These are phyloP conservation scores for Plasmodium vinckei DNA, from an alignment of 169 alveolate genomes.

Conservation along the genomic window DNA sequence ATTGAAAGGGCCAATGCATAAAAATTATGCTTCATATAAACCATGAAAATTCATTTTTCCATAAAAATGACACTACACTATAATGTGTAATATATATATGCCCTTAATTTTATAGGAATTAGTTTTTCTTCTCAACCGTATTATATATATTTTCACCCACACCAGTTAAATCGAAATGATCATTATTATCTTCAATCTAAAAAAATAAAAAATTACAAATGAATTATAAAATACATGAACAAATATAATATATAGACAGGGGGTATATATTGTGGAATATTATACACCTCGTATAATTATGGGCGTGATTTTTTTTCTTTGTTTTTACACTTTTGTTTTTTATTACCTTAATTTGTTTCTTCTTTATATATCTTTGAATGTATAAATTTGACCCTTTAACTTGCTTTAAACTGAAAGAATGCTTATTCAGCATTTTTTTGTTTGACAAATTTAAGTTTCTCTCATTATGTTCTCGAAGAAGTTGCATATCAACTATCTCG, in stretches of 20 bases:
- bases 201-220: not conserved
- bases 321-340: not conserved
- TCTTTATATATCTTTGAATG: constrained; percentile 43
- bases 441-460: constrained; percentile 37
- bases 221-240: not conserved
- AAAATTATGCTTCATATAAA: too few relatives aligned
- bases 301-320: not conserved
- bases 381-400: constrained; percentile 63
- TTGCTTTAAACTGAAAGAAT: constrained; percentile 41
- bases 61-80: too few relatives aligned
- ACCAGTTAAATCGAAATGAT: constrained; percentile 53
- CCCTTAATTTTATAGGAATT: not conserved
- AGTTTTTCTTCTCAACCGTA: constrained; percentile 35
- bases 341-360: constrained; percentile 11
- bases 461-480: constrained; percentile 64
- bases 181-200: constrained; percentile 31
- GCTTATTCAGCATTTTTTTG: constrained; percentile 50
- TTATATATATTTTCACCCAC: constrained; percentile 62
- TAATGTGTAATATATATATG: too few relatives aligned
- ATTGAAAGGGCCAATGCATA: too few relatives aligned
- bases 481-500: constrained; percentile 56
- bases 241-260: not conserved
- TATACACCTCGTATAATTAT: too few relatives aligned
- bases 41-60: too few relatives aligned
- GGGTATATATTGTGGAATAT: too few relatives aligned